A percentile compares a stretch with the other conserved stretches of the same genome.
These are phyloP conservation scores for Flaveria trinervia DNA, from an alignment of 129 eudicot genomes.

Conservation along the genomic window DNA sequence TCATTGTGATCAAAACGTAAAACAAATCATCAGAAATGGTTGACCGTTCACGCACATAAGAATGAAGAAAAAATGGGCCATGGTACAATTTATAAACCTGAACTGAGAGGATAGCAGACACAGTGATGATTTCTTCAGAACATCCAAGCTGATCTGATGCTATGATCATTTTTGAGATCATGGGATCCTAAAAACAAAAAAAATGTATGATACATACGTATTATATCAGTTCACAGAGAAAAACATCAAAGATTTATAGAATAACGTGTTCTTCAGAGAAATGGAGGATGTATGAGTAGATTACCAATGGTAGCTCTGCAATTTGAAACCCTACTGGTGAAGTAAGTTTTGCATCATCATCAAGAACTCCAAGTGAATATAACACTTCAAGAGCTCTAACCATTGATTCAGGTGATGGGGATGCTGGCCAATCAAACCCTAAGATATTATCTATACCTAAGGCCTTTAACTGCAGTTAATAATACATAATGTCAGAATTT, in stretches of 20 bases:
- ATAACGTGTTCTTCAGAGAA: neutral
- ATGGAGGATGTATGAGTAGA: neutral
- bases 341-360: slow-evolving; percentile 95
- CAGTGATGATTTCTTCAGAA: slow-evolving; percentile 83
- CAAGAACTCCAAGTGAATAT: slow-evolving; percentile 93
- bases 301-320: slow-evolving; percentile 94
- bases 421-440: slow-evolving; percentile 98
- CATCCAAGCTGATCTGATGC: slow-evolving; percentile 82
- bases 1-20: slow-evolving; percentile 1
- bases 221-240: slow-evolving; percentile 2
- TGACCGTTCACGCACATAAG: neutral
- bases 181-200: slow-evolving; percentile 64
- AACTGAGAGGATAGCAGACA: slow-evolving; percentile 81
- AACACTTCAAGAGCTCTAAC: slow-evolving; percentile 93
- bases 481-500: slow-evolving; percentile 22
- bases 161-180: slow-evolving; percentile 90
- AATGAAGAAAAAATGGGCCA: neutral
- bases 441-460: slow-evolving; percentile 92
- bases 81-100: slow-evolving; percentile 47
- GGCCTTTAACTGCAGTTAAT: slow-evolving; percentile 69
- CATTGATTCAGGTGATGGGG: slow-evolving; percentile 94
- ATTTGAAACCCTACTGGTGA: slow-evolving; percentile 94
- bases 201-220: slow-evolving; percentile 4
- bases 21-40: neutral
- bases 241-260: neutral